A percentile compares a stretch with the other conserved stretches of the same genome.
Evolutionary conservation across 352 stramenopile species (phyloP).

Genomic region (Pythium rhizo-oryzae): DNA sequence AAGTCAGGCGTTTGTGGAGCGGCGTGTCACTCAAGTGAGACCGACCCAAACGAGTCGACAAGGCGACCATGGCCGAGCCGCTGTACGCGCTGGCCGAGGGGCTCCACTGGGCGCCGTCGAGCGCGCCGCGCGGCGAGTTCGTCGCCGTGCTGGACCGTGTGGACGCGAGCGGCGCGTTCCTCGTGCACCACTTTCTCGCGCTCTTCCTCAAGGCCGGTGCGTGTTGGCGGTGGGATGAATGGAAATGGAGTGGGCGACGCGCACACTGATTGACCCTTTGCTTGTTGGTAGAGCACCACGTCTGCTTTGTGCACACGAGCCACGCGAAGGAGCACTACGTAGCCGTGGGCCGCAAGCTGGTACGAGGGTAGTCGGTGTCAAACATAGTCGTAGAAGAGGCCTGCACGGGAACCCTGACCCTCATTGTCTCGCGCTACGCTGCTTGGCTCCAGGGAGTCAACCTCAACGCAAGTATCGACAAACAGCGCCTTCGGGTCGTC

Average conservation of each 20-base stretch:
- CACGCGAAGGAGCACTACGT: constrained; percentile 63
- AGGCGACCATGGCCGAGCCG: constrained; percentile 63
- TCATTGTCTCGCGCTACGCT: too few species aligned
- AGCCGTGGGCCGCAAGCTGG: constrained; percentile 69
- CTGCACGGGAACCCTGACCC: too few species aligned
- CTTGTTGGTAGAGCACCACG: constrained; percentile 54
- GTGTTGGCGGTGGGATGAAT: not conserved
- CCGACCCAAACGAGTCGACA: not conserved
- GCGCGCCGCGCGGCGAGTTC: constrained; percentile 52
- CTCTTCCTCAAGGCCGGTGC: constrained; percentile 71
- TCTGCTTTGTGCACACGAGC: constrained; percentile 57
- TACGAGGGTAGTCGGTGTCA: constrained; percentile 28
- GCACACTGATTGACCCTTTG: too few species aligned
- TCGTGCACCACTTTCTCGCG: constrained; percentile 75
- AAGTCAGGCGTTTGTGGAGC: not conserved
- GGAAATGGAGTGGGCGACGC: too few species aligned
- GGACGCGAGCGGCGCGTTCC: constrained; percentile 53
- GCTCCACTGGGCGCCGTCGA: constrained; percentile 55
- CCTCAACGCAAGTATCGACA: constrained; percentile 37
- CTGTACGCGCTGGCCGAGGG: constrained; percentile 54
- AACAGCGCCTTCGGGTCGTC: constrained; percentile 43
- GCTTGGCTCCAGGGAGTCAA: constrained; percentile 66
- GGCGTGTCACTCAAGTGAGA: constrained; percentile 9
- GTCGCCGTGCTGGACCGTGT: constrained; percentile 62
- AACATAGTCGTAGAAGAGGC: too few species aligned